Conservation (phyloP, 176 grass and related monocot species). For the Luzula sylvatica region DNA sequence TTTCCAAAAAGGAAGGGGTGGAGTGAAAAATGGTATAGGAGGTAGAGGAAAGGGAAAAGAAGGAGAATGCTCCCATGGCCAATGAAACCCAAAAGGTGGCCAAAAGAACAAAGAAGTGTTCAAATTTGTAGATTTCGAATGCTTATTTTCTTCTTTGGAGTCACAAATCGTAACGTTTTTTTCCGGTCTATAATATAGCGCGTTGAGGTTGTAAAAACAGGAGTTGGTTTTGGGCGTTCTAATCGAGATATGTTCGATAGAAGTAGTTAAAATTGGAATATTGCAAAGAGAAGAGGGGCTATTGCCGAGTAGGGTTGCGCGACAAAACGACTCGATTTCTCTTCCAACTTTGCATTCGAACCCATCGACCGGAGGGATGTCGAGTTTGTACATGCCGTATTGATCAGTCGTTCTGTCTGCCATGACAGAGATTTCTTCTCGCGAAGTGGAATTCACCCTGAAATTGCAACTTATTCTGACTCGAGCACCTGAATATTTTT, state of each 20-base stretch:
- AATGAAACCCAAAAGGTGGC: constrained; percentile 32
- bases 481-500: constrained; percentile 35
- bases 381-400: constrained; percentile 57
- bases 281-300: constrained; percentile 55
- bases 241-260: constrained; percentile 46
- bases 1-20: constrained; percentile 19
- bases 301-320: constrained; percentile 43
- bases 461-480: constrained; percentile 63
- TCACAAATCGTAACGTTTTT: constrained; percentile 20
- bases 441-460: constrained; percentile 32
- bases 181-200: constrained; percentile 63
- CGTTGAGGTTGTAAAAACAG: constrained; percentile 74
- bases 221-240: background rate
- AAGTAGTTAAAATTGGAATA: constrained; percentile 44
- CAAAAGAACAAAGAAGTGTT: constrained; percentile 75
- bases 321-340: constrained; percentile 49
- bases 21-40: constrained; percentile 16
- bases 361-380: constrained; percentile 59
- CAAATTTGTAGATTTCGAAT: background rate
- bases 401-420: constrained; percentile 58
- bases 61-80: constrained; percentile 50
- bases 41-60: constrained; percentile 21
- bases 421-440: constrained; percentile 55
- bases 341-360: constrained; percentile 40
- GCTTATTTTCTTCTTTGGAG: background rate